Conservation (phyloP, 345 rosid species). For the Murraya paniculata region DNA sequence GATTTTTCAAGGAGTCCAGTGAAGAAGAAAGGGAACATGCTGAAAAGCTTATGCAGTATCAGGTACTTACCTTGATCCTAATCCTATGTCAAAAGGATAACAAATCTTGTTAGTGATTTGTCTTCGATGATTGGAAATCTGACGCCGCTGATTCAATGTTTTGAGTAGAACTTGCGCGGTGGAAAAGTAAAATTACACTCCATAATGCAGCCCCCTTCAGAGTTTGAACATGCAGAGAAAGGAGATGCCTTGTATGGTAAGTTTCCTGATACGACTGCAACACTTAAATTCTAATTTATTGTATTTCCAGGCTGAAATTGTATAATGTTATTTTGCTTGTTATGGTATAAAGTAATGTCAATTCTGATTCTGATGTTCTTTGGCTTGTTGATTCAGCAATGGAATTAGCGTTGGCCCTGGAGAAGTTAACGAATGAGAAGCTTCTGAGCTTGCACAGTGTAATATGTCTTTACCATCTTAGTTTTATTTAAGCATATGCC, state of each 20-base stretch:
- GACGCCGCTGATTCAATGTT: not conserved
- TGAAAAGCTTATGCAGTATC: constrained; percentile 77
- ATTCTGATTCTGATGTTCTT: not conserved
- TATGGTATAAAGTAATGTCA: not conserved
- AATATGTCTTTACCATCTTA: constrained; percentile 13
- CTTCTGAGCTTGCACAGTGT: constrained; percentile 49
- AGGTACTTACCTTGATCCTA: constrained; percentile 33
- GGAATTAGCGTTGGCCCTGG: constrained; percentile 63
- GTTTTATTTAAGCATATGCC: not conserved
- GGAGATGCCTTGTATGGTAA: constrained; percentile 73
- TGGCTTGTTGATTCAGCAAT: constrained; percentile 40
- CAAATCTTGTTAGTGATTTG: not conserved
- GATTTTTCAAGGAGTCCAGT: constrained; percentile 88
- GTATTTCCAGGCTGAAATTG: not conserved
- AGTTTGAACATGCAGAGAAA: constrained; percentile 68
- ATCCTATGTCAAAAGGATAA: not conserved
- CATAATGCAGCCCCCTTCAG: constrained; percentile 54
- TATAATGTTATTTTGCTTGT: not conserved
- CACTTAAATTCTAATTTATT: not conserved
- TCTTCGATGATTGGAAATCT: not conserved
- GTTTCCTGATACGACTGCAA: not conserved
- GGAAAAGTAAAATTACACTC: constrained; percentile 74
- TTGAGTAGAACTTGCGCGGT: constrained; percentile 65
- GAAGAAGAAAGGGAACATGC: constrained; percentile 88
- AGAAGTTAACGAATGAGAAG: constrained; percentile 60